phyloP scores from a whole-genome alignment of 1,284 basidiomycete genomes.

The Moniliophthora roreri region DNA sequence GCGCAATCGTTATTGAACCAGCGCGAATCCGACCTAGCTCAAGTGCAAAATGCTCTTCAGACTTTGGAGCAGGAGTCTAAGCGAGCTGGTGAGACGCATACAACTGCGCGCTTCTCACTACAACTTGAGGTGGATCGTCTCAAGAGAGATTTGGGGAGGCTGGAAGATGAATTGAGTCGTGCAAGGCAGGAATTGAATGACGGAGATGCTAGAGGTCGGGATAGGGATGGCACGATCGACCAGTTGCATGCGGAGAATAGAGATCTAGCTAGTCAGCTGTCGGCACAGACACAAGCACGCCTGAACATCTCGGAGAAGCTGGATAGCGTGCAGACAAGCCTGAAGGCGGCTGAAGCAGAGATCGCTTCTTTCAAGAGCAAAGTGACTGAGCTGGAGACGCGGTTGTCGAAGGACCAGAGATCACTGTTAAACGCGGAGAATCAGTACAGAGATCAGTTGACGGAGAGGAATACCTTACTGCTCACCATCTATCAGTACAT shows the following conservation, averaged over 20 bases:
- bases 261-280: conserved; percentile 74
- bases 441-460: conserved; percentile 87
- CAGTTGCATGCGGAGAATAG: conserved; percentile 77
- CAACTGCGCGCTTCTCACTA: conserved; percentile 82
- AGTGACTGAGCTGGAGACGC: conserved; percentile 75
- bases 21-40: conserved; percentile 71
- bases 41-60: conserved; percentile 74
- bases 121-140: conserved; percentile 91
- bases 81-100: conserved; percentile 77
- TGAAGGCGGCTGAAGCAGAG: conserved; percentile 71
- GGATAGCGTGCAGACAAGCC: conserved; percentile 60
- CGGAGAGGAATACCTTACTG: conserved; percentile 89
- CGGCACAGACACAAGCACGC: conserved; percentile 81
- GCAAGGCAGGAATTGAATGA: conserved; percentile 74
- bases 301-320: conserved; percentile 86
- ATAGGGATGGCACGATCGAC: conserved; percentile 71
- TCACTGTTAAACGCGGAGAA: conserved; percentile 70
- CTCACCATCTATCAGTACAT: conserved; percentile 94
- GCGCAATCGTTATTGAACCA: conserved; percentile 61
- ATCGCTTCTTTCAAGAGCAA: conserved; percentile 54
- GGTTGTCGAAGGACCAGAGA: conserved; percentile 84
- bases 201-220: conserved; percentile 61
- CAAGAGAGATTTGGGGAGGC: conserved; percentile 79
- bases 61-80: conserved; percentile 66
- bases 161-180: conserved; percentile 79